Evolutionary conservation across 1,284 basidiomycete species (phyloP).

Genomic region (Chalciporus sp.): DNA sequence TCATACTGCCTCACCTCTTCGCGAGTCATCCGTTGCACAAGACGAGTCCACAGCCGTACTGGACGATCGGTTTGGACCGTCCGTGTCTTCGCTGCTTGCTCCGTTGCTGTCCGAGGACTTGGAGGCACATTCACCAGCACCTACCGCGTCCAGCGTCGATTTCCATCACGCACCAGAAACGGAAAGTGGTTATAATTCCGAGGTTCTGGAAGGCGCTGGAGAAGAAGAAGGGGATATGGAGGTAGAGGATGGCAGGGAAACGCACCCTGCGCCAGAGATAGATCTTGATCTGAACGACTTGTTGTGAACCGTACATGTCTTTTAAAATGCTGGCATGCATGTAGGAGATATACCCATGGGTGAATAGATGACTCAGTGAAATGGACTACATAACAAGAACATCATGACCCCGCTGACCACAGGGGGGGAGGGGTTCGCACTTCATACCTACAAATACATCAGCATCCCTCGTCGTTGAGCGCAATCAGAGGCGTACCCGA

Average conservation of each 20-base stretch:
- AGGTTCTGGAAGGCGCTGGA: slow-evolving; percentile 33
- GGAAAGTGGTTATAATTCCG: slow-evolving; percentile 53
- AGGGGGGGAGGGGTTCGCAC: slow-evolving; percentile 52
- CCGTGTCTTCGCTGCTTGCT: slow-evolving; percentile 25
- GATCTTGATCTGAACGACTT: slow-evolving; percentile 32
- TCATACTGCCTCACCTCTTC: slow-evolving; percentile 30
- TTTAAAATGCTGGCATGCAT: not conserved
- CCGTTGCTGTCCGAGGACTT: slow-evolving; percentile 24
- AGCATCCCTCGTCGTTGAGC: not conserved
- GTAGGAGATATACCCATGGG: not conserved
- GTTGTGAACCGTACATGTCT: slow-evolving; percentile 16
- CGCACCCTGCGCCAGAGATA: slow-evolving; percentile 24
- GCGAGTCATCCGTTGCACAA: slow-evolving; percentile 28
- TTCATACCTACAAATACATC: slow-evolving; percentile 43
- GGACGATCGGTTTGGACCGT: slow-evolving; percentile 31
- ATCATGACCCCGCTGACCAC: slow-evolving; percentile 40
- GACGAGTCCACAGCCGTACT: slow-evolving; percentile 18
- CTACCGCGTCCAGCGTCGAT: slow-evolving; percentile 52
- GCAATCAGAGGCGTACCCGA: slow-evolving; percentile 50
- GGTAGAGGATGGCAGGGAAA: slow-evolving; percentile 26
- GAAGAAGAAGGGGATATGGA: slow-evolving; percentile 31
- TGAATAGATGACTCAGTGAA: not conserved
- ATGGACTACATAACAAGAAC: not conserved
- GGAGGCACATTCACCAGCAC: slow-evolving; percentile 49
- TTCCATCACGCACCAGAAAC: slow-evolving; percentile 35